Conservation (phyloP, 1,284 basidiomycete species). For the Gomphus sp. region DNA sequence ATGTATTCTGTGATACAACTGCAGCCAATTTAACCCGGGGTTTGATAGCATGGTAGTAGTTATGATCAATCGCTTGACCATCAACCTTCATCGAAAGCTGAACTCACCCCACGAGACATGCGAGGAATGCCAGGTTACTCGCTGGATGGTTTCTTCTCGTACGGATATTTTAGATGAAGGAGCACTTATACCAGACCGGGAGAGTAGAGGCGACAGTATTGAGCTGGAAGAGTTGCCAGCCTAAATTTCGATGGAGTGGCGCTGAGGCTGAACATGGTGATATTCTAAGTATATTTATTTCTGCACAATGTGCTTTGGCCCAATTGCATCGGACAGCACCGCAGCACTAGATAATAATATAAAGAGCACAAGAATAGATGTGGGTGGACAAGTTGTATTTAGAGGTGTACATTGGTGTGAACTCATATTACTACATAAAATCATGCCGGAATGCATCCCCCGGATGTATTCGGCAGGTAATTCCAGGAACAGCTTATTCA, state of each 20-base stretch:
- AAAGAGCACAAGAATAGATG: neutral
- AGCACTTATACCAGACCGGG: neutral
- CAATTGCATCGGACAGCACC: neutral
- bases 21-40: neutral
- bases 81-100: neutral
- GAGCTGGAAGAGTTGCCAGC: neutral
- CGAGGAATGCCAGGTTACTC: neutral
- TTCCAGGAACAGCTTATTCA: neutral
- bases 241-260: neutral
- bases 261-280: neutral
- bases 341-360: neutral
- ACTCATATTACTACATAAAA: neutral
- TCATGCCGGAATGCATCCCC: neutral
- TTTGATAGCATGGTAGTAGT: neutral
- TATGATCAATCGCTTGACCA: neutral
- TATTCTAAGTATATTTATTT: neutral
- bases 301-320: neutral
- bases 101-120: neutral
- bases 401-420: neutral
- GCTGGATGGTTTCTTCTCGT: neutral
- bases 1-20: neutral
- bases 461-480: neutral
- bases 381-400: neutral
- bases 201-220: neutral
- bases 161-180: neutral